phyloP scores from a whole-genome alignment of 768 basidiomycete genomes.

The Coprinopsis marcescibilis region DNA sequence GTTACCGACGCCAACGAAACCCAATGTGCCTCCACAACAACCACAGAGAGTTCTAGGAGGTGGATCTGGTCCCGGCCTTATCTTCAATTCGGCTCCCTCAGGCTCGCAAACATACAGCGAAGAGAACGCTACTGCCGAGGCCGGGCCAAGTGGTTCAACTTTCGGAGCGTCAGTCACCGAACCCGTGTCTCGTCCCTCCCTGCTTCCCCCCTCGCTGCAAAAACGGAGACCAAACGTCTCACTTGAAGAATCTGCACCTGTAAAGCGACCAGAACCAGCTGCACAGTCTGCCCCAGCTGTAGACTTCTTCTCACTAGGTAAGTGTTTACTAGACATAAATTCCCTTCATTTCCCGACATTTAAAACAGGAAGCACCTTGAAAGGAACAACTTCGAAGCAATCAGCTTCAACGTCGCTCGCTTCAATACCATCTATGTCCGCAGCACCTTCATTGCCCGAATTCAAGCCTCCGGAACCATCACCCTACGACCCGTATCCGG shows the following conservation, averaged over 20 bases:
- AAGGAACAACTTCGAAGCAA: too few species aligned
- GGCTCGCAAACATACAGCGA: slow-evolving; percentile 3
- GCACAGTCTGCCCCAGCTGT: slow-evolving; percentile 28
- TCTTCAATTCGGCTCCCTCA: slow-evolving; percentile 37
- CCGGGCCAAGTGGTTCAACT: slow-evolving; percentile 15
- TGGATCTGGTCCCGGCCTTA: slow-evolving; percentile 54
- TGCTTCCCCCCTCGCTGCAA: slow-evolving; percentile 53
- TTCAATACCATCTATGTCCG: slow-evolving; percentile 38
- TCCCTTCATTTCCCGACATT: slow-evolving; percentile 17
- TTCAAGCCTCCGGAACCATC: slow-evolving; percentile 73
- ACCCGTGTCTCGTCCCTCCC: slow-evolving; percentile 32
- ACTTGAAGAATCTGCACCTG: slow-evolving; percentile 32
- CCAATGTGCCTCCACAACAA: slow-evolving; percentile 33
- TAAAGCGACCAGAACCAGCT: slow-evolving; percentile 12
- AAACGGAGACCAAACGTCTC: slow-evolving; percentile 59
- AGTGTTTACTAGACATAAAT: too few species aligned
- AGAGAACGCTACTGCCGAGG: neutral
- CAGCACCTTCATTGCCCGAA: slow-evolving; percentile 64
- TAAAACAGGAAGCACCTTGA: too few species aligned
- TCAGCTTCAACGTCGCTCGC: slow-evolving; percentile 19
- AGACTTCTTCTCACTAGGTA: slow-evolving; percentile 70
- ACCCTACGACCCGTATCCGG: slow-evolving; percentile 72
- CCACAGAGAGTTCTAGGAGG: slow-evolving; percentile 59
- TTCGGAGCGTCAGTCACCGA: slow-evolving; percentile 11
- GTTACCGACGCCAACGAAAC: slow-evolving; percentile 70